Percentiles rank a stretch among this genome's conserved stretches.
Evolutionary conservation across 179 eudicot genomes (phyloP).

Genomic region (Drosera spatulata): DNA sequence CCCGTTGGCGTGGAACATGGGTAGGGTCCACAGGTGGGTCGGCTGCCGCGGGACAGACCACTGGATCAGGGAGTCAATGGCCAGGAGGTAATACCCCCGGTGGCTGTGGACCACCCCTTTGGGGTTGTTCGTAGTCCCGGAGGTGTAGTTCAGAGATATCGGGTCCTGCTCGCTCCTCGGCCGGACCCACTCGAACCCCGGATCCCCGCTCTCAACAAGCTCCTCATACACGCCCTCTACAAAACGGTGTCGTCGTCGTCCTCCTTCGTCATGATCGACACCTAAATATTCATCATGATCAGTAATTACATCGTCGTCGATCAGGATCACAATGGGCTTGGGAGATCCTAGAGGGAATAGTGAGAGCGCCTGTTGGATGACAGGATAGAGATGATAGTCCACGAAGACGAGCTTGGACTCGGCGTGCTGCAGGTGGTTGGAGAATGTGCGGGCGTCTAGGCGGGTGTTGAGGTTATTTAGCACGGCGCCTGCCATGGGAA

Average conservation of each 20-base stretch:
- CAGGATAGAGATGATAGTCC: slow-evolving; percentile 15
- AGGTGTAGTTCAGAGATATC: slow-evolving; percentile 53
- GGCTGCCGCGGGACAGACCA: slow-evolving; percentile 45
- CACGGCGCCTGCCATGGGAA: slow-evolving; percentile 52
- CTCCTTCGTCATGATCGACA: no score
- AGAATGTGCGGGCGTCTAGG: slow-evolving; percentile 45
- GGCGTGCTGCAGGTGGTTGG: slow-evolving; percentile 37
- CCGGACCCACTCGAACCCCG: slow-evolving; percentile 33
- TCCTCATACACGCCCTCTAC: slow-evolving; percentile 21
- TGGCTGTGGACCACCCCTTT: slow-evolving; percentile 63
- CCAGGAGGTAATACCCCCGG: slow-evolving; percentile 30
- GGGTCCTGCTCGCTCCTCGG: slow-evolving; percentile 62
- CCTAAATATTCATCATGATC: neutral
- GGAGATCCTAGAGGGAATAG: slow-evolving; percentile 13
- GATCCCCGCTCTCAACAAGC: slow-evolving; percentile 32
- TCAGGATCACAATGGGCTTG: slow-evolving; percentile 21
- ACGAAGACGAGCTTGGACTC: slow-evolving; percentile 45
- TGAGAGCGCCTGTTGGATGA: slow-evolving; percentile 25
- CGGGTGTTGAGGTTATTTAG: slow-evolving; percentile 51
- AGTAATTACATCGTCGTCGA: slow-evolving; percentile 8
- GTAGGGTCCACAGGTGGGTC: slow-evolving; percentile 58
- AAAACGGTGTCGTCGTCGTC: no score
- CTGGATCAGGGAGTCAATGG: slow-evolving; percentile 28
- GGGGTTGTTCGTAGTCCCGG: slow-evolving; percentile 69
- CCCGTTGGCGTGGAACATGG: slow-evolving; percentile 71